Conservation (phyloP, 1,139 yeast genomes). For the Pichia sp. region DNA sequence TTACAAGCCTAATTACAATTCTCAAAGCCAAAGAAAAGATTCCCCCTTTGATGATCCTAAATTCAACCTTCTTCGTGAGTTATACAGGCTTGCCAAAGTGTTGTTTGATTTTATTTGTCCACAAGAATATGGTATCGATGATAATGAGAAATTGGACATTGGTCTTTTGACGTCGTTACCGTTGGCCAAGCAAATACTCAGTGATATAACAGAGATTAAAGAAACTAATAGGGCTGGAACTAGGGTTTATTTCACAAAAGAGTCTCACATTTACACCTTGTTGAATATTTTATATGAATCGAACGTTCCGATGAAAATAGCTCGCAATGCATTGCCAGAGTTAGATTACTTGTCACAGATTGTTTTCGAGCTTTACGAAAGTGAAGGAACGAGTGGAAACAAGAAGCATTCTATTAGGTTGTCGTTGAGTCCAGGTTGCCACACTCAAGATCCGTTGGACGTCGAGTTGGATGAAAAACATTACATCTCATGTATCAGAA, state of each 20-base stretch:
- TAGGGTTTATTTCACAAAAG: constrained; percentile 90
- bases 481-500: constrained; percentile 92
- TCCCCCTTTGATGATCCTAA: constrained; percentile 81
- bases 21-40: constrained; percentile 21
- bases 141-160: constrained; percentile 91
- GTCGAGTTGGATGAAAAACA: constrained; percentile 95
- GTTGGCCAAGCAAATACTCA: constrained; percentile 79
- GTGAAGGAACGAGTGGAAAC: constrained; percentile 53
- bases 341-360: constrained; percentile 94
- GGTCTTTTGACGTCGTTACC: constrained; percentile 94
- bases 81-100: constrained; percentile 86
- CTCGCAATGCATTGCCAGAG: constrained; percentile 93
- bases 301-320: constrained; percentile 90
- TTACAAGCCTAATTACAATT: constrained; percentile 30
- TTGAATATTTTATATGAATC: constrained; percentile 88
- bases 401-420: constrained; percentile 86
- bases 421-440: constrained; percentile 95
- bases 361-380: constrained; percentile 88
- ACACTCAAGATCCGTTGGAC: constrained; percentile 94
- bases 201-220: constrained; percentile 77
- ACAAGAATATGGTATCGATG: constrained; percentile 96
- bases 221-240: constrained; percentile 76
- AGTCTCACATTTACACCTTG: constrained; percentile 92
- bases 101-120: constrained; percentile 97
- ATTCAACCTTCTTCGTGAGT: constrained; percentile 76